Percentiles rank a stretch among this genome's conserved stretches.
Evolutionary conservation across 805 yeast species (phyloP).

Genomic region (Isabelozyma rhagii): DNA sequence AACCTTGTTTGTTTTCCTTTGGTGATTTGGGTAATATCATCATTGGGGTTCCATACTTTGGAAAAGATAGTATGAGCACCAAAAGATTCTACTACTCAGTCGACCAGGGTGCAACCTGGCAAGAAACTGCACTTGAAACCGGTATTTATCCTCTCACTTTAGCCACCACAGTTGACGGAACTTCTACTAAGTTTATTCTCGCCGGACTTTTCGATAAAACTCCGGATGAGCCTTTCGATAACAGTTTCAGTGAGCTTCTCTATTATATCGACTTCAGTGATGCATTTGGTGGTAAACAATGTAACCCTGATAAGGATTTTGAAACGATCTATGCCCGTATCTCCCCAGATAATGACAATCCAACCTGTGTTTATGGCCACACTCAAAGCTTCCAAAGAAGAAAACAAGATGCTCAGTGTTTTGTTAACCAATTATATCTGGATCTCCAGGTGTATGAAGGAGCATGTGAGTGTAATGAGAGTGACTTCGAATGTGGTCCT

Average conservation of each 20-base stretch:
- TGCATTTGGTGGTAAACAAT: constrained; percentile 49
- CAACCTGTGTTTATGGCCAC: constrained; percentile 67
- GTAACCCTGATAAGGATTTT: constrained; percentile 48
- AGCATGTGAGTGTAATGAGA: constrained; percentile 59
- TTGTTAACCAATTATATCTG: constrained; percentile 45
- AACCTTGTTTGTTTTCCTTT: constrained; percentile 53
- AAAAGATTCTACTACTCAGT: constrained; percentile 49
- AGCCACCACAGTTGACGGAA: constrained; percentile 66
- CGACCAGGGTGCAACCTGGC: constrained; percentile 75
- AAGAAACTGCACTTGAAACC: constrained; percentile 43
- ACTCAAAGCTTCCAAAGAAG: constrained; percentile 62
- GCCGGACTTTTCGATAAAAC: constrained; percentile 34
- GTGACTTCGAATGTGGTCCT: constrained; percentile 68
- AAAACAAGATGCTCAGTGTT: constrained; percentile 62
- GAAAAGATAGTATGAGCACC: constrained; percentile 24
- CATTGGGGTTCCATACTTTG: constrained; percentile 48
- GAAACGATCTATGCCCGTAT: constrained; percentile 62
- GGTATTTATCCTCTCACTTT: constrained; percentile 40
- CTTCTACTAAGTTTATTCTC: constrained; percentile 56
- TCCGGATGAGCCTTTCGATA: constrained; percentile 5
- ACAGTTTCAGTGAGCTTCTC: constrained; percentile 13
- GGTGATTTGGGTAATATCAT: constrained; percentile 81
- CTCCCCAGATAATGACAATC: constrained; percentile 24
- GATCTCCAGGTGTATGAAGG: constrained; percentile 49
- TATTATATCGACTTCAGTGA: constrained; percentile 53